phyloP scores from a whole-genome alignment of 805 yeast genomes.

The Candida manassasensis region DNA sequence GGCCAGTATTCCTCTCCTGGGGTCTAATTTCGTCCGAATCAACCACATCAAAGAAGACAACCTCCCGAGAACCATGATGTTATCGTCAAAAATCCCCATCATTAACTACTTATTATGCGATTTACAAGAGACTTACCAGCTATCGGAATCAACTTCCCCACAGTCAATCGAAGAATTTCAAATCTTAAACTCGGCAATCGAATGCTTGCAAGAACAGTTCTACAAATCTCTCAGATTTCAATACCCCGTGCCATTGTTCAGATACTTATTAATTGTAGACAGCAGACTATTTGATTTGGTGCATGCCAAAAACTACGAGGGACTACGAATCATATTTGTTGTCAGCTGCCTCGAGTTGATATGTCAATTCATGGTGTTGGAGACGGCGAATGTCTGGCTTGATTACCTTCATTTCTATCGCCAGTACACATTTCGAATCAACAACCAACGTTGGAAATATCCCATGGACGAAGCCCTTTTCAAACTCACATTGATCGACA shows the following conservation, averaged over 20 bases:
- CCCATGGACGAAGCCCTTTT: slow-evolving; percentile 1
- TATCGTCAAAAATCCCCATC: background rate
- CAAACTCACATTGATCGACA: background rate
- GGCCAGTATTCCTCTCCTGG: background rate
- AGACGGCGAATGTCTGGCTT: slow-evolving; percentile 23
- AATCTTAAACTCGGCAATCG: slow-evolving; percentile 7
- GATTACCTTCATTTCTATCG: slow-evolving; percentile 20
- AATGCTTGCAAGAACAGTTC: slow-evolving; percentile 12
- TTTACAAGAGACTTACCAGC: slow-evolving; percentile 5
- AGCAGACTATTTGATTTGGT: slow-evolving; percentile 15
- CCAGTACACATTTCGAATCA: background rate
- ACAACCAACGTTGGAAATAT: slow-evolving; percentile 1
- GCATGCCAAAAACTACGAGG: slow-evolving; percentile 18
- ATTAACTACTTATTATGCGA: background rate
- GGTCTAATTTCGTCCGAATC: background rate
- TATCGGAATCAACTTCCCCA: slow-evolving; percentile 3
- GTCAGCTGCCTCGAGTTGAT: slow-evolving; percentile 17
- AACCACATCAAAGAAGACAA: background rate
- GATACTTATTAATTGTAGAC: slow-evolving; percentile 18
- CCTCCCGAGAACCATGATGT: background rate
- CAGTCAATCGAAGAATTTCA: slow-evolving; percentile 3
- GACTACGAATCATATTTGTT: slow-evolving; percentile 20
- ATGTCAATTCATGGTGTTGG: slow-evolving; percentile 18
- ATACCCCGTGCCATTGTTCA: slow-evolving; percentile 29
- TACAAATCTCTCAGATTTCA: slow-evolving; percentile 11